These are phyloP conservation scores for Phylloporus sp. DNA, from an alignment of 768 basidiomycete species.

Conservation along the genomic window DNA sequence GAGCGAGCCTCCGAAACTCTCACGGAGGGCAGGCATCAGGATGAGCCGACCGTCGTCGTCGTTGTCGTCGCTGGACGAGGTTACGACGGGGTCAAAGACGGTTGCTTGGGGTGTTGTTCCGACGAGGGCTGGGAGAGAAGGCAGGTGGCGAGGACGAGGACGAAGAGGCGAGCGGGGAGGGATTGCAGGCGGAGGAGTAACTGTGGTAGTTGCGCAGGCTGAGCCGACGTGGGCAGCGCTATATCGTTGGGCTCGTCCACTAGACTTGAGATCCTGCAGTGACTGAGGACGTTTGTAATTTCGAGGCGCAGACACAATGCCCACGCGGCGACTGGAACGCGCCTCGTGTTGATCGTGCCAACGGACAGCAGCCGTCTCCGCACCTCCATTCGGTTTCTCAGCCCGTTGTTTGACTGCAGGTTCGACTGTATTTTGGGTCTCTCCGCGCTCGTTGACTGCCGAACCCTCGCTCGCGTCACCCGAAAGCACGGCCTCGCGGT, in stretches of 20 bases:
- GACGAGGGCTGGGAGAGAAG: conserved; percentile 9
- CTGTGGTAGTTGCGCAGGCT: background rate
- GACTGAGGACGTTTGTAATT: conserved; percentile 34
- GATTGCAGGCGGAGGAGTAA: conserved; percentile 20
- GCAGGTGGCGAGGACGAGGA: conserved; percentile 20
- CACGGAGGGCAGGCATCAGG: conserved; percentile 29
- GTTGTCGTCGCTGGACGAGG: conserved; percentile 3
- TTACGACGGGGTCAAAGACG: background rate
- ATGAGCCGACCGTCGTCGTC: conserved; percentile 13
- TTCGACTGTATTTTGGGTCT: conserved; percentile 6
- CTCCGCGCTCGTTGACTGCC: conserved; percentile 6
- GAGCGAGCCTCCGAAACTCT: conserved; percentile 32
- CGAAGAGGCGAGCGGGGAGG: conserved; percentile 32
- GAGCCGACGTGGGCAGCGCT: conserved; percentile 5
- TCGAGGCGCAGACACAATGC: conserved; percentile 33
- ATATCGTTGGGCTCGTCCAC: conserved; percentile 10
- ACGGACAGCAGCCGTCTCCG: conserved; percentile 16
- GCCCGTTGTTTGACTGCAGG: background rate
- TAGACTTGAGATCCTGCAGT: conserved; percentile 25
- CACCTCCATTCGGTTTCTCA: conserved; percentile 10
- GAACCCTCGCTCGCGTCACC: conserved; percentile 16
- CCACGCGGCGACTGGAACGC: conserved; percentile 45
- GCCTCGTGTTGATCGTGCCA: conserved; percentile 29
- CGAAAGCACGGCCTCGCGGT: conserved; percentile 18
- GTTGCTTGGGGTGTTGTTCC: background rate